Evolutionary conservation across 306 rosid genomes (phyloP), one percentile per base, ranked within the genome.

Genomic region (Cucumis hystrix): DNA sequence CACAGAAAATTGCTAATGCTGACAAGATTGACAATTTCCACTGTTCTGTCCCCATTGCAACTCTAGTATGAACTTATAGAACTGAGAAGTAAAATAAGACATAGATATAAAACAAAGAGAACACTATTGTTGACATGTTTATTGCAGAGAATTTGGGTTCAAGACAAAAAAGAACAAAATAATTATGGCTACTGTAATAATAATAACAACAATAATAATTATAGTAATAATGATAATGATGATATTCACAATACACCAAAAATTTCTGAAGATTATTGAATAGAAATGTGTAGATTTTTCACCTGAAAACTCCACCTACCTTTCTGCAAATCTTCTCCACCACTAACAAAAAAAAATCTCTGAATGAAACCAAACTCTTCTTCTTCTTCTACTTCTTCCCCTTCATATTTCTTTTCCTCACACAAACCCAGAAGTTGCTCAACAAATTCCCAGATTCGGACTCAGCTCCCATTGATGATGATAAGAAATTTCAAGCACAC

Each of bases 171-270:
- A 72, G n/a, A 52, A 17, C 61, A 72, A 72, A 72, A 72, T 72
- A 30, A 49, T 72, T 72, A 52, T 52, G 30, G 59, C 76, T n/a
- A 72, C 45, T 71, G 76, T 45, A 71, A 49, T 71, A 47, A 69
- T 69, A 25, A 67, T 40, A 20, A 63, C 39, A 7, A 33, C 8
- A 16, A 17, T 17, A 37, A 65, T 37, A 10, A 66, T 40, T 3
- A 66, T 66, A 66, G 30, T 66, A 40, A 68, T 41, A 68, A 68
- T 41, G 55, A 68, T 20, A 41, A 68, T 41, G 55, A 70, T 70
- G 45, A 70, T 72, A 72, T 72, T 72, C 77, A 72, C 77, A 72
- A 54, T 72, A 72, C 62, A 72, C 40, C 77, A 72, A 72, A 72
- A 72, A 72, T 25, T 72, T 52, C 74, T 51, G 47, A 72, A 72